Conservation (phyloP, 345 rosid species). For the Heritiera fomes region DNA sequence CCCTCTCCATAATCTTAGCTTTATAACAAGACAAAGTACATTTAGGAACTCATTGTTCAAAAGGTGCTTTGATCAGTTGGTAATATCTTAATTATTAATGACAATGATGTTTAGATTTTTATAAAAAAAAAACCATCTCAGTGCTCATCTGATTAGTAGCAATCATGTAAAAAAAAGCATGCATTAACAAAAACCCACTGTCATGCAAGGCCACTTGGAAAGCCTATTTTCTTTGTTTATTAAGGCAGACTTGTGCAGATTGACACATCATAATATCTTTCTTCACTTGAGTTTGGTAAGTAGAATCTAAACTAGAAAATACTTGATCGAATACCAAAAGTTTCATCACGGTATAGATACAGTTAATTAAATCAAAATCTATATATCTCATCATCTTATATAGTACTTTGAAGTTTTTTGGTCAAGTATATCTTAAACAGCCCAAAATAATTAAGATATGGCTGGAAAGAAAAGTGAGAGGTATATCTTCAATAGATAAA, state of each 20-base stretch:
- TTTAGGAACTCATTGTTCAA: neutral
- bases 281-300: neutral
- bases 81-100: neutral
- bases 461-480: neutral
- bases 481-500: neutral
- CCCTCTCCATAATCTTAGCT: slow-evolving; percentile 8
- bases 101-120: neutral
- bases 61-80: neutral
- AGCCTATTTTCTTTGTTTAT: neutral
- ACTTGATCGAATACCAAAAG: neutral
- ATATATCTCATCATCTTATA: neutral
- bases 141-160: slow-evolving; percentile 14
- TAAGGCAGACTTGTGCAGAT: too few relatives aligned
- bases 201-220: neutral
- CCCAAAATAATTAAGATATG: neutral
- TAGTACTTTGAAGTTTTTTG: neutral
- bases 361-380: neutral
- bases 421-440: neutral
- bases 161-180: neutral
- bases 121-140: slow-evolving; percentile 2
- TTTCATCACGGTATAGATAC: too few relatives aligned
- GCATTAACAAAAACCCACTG: neutral
- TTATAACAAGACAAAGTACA: neutral
- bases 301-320: neutral
- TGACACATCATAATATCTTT: neutral